Conservation (phyloP, 1,284 basidiomycete genomes). For the Singerocomus rubriflavus region DNA sequence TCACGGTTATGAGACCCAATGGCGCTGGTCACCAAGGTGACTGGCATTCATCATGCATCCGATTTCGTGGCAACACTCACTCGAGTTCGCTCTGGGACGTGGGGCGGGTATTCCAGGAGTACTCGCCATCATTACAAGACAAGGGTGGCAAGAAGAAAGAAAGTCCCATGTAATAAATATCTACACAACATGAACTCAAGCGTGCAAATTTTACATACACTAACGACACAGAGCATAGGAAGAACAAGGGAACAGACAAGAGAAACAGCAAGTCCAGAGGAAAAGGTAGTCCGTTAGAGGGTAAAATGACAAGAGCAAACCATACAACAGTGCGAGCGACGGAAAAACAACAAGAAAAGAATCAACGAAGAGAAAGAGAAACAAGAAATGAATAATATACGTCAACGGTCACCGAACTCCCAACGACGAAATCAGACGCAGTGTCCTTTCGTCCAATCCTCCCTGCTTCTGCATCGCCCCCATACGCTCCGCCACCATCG, state of each 20-base stretch:
- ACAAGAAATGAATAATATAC: conserved; percentile 2
- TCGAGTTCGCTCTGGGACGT: too few relatives aligned
- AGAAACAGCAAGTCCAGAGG: background rate
- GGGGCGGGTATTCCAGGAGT: background rate
- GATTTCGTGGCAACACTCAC: too few relatives aligned
- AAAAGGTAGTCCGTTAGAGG: background rate
- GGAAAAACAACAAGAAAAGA: background rate
- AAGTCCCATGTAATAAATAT: background rate
- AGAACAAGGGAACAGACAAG: background rate
- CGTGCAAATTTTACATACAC: background rate
- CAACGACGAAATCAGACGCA: conserved; percentile 39
- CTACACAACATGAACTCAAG: background rate
- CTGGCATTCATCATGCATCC: too few relatives aligned
- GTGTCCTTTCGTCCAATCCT: conserved; percentile 47
- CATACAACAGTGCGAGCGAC: background rate
- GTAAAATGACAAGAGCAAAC: background rate
- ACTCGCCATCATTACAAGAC: background rate
- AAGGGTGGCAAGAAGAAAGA: background rate
- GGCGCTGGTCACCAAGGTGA: too few relatives aligned
- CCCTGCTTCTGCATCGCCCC: conserved; percentile 31
- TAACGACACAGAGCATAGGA: background rate
- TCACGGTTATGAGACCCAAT: too few relatives aligned
- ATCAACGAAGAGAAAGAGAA: background rate
- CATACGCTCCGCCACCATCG: conserved; percentile 25
- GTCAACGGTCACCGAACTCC: conserved; percentile 12